phyloP scores from a whole-genome alignment of 306 rosid species.

The Acacia acuminata region DNA sequence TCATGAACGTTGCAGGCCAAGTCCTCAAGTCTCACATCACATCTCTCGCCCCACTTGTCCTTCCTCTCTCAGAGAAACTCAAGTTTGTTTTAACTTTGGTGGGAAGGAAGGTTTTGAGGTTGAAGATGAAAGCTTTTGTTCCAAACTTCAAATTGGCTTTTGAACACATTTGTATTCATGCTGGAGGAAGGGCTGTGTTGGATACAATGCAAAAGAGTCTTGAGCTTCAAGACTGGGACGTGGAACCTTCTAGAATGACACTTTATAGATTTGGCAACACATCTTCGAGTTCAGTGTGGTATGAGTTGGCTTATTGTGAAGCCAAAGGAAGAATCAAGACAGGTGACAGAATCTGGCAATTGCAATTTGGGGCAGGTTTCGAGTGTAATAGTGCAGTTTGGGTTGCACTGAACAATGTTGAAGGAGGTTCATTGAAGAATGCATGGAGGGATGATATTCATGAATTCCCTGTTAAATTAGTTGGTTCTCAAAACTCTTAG shows the following conservation, averaged over 20 bases:
- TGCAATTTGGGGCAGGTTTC: neutral
- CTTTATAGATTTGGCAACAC: neutral
- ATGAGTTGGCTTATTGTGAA: neutral
- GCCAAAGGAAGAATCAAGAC: neutral
- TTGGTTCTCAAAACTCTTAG: too few species aligned
- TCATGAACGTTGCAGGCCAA: slow-evolving; percentile 1
- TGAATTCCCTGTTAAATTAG: neutral
- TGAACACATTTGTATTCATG: slow-evolving; percentile 24
- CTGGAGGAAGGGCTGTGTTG: slow-evolving; percentile 28
- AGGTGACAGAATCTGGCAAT: neutral
- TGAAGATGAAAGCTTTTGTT: neutral
- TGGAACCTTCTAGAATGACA: neutral
- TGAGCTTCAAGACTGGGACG: neutral
- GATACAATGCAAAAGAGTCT: slow-evolving; percentile 16
- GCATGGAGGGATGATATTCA: neutral
- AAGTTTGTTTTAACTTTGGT: neutral
- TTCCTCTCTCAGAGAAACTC: neutral
- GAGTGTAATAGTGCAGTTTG: neutral
- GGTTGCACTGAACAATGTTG: neutral
- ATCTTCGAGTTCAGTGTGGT: neutral
- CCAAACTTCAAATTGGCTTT: slow-evolving; percentile 33
- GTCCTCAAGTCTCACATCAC: slow-evolving; percentile 22
- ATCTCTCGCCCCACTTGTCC: slow-evolving; percentile 18
- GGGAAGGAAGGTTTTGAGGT: neutral
- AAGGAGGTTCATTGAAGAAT: neutral